phyloP scores from a whole-genome alignment of 805 yeast genomes.

The Candida nanaspora region DNA sequence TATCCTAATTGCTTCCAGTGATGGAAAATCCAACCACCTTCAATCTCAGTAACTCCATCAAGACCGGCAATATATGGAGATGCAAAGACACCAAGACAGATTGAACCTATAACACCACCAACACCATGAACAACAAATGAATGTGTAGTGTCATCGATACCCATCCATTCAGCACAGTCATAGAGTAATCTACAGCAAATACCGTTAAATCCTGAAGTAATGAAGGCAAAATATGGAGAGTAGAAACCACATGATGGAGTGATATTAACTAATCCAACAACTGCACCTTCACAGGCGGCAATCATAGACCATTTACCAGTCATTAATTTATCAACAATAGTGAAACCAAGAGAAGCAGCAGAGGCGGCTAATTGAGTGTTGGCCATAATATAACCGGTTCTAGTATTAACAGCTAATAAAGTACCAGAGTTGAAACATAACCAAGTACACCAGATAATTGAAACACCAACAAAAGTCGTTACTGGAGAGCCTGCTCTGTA shows the following conservation, averaged over 20 bases:
- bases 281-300: conserved; percentile 40
- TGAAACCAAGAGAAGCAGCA: conserved; percentile 38
- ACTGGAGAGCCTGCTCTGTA: conserved; percentile 29
- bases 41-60: conserved; percentile 36
- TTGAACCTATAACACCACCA: conserved; percentile 40
- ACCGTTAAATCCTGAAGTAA: conserved; percentile 34
- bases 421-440: conserved; percentile 43
- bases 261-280: conserved; percentile 38
- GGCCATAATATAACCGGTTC: conserved; percentile 40
- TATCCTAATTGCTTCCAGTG: conserved; percentile 38
- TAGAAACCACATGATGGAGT: conserved; percentile 41
- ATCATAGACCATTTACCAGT: conserved; percentile 34
- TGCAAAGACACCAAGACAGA: conserved; percentile 38
- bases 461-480: conserved; percentile 35
- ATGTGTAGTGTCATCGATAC: conserved; percentile 38
- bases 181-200: conserved; percentile 29
- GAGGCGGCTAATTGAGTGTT: conserved; percentile 47
- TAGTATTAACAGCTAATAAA: conserved; percentile 28
- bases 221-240: conserved; percentile 40
- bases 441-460: conserved; percentile 44
- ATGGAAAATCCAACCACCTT: conserved; percentile 41
- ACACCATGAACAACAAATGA: conserved; percentile 41
- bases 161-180: conserved; percentile 30
- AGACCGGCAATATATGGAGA: conserved; percentile 34
- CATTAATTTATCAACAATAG: conserved; percentile 31